Evolutionary conservation across 2,329 filamentous ascomycete genomes (phyloP).

Genomic region (Aspergillus sp.): DNA sequence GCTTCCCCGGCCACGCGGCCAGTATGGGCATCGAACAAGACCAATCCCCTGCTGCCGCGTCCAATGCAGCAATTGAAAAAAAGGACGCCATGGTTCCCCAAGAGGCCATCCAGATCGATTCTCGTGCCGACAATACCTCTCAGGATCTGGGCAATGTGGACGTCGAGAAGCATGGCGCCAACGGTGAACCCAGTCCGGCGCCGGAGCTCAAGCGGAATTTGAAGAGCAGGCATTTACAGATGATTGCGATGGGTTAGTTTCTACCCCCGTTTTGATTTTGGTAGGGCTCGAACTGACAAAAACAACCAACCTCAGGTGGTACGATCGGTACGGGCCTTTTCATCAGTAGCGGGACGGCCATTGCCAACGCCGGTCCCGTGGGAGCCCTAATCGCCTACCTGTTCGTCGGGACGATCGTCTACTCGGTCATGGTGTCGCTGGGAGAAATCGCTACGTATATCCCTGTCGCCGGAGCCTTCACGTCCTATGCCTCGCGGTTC

Average conservation of each 20-base stretch:
- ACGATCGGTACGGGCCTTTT: conserved; percentile 68
- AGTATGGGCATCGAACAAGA: not conserved
- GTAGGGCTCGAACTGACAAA: conserved; percentile 33
- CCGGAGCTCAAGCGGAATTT: conserved; percentile 54
- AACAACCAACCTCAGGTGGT: conserved; percentile 35
- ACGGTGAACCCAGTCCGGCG: conserved; percentile 53
- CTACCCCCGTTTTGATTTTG: not conserved
- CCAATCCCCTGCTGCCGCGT: conserved; percentile 1
- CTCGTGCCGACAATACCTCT: conserved; percentile 17
- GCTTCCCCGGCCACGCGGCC: not conserved
- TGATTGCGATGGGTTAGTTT: conserved; percentile 90
- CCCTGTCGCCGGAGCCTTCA: conserved; percentile 68
- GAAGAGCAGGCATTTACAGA: conserved; percentile 84
- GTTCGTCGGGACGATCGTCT: conserved; percentile 64
- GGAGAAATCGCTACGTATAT: conserved; percentile 69
- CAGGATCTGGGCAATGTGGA: conserved; percentile 22
- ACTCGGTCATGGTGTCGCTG: conserved; percentile 61
- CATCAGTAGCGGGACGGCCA: conserved; percentile 56
- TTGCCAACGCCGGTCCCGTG: conserved; percentile 57
- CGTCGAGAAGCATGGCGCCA: conserved; percentile 30
- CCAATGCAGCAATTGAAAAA: conserved; percentile 11
- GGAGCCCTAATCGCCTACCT: conserved; percentile 60
- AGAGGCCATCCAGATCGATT: conserved; percentile 34
- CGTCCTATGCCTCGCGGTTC: conserved; percentile 66
- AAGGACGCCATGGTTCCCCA: not conserved